These are phyloP conservation scores for Melampsora americana DNA, from an alignment of 1,284 basidiomycete genomes.

Conservation along the genomic window DNA sequence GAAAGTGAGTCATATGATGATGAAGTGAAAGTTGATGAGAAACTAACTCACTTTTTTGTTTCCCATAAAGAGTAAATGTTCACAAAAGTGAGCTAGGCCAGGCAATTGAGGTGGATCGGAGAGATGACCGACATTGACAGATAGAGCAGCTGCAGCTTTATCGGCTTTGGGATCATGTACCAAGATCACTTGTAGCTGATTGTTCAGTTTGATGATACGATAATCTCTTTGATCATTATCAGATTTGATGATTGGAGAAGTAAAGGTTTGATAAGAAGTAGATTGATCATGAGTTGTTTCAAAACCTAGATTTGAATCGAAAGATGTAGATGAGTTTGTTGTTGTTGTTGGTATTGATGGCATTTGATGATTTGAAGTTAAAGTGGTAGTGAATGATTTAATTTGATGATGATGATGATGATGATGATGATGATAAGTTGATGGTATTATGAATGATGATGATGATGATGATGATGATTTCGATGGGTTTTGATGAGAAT, in stretches of 20 bases:
- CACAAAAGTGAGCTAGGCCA: slow-evolving; percentile 56
- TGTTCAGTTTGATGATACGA: slow-evolving; percentile 73
- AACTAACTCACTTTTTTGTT: slow-evolving; percentile 60
- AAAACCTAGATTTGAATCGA: slow-evolving; percentile 4
- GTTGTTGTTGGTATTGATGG: neutral
- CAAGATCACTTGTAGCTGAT: slow-evolving; percentile 80
- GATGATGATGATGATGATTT: neutral
- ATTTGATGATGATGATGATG: neutral
- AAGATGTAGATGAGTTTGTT: neutral
- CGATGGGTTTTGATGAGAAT: neutral
- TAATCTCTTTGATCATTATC: slow-evolving; percentile 49
- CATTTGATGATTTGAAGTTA: neutral
- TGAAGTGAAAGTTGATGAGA: slow-evolving; percentile 19
- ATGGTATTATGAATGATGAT: neutral
- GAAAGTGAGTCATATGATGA: slow-evolving; percentile 33
- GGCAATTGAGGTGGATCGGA: slow-evolving; percentile 67
- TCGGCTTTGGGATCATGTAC: slow-evolving; percentile 84
- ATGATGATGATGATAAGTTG: neutral
- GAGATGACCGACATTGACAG: slow-evolving; percentile 92
- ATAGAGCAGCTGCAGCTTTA: slow-evolving; percentile 90
- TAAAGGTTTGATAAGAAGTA: slow-evolving; percentile 21
- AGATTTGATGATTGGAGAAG: slow-evolving; percentile 47
- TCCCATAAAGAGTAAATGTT: slow-evolving; percentile 56
- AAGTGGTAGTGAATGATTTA: neutral
- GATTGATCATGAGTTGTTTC: neutral